A percentile compares a stretch with the other conserved stretches of the same genome.
Conservation (phyloP, 2,329 filamentous ascomycete species). For the Aureobasidium namibiae region DNA sequence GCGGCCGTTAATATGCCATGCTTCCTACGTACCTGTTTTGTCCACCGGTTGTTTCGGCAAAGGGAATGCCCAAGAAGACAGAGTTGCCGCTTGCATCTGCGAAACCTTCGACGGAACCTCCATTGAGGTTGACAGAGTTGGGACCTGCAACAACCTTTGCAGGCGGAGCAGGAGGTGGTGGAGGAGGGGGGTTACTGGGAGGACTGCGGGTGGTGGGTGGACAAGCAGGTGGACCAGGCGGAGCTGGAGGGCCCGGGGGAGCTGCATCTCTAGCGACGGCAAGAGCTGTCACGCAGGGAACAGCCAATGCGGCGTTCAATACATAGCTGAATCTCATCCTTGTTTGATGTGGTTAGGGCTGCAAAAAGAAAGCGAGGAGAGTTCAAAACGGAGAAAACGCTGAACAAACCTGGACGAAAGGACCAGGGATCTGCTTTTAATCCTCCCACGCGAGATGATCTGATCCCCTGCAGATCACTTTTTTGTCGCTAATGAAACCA, state of each 20-base stretch:
- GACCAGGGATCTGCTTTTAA: slow-evolving; percentile 5
- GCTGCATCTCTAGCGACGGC: background rate
- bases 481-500: background rate
- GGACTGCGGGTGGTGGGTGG: background rate
- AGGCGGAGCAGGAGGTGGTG: background rate
- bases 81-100: slow-evolving; percentile 16
- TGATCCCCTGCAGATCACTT: background rate
- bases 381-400: background rate
- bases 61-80: slow-evolving; percentile 34
- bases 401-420: background rate
- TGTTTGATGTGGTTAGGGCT: background rate
- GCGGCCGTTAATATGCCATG: background rate
- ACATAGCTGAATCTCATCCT: slow-evolving; percentile 5
- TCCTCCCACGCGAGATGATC: background rate
- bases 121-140: background rate
- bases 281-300: background rate
- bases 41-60: slow-evolving; percentile 33
- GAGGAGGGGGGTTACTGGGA: too few relatives aligned
- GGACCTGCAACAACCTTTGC: background rate
- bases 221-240: background rate
- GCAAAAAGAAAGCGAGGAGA: background rate
- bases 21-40: slow-evolving; percentile 25
- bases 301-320: slow-evolving; percentile 2
- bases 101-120: slow-evolving; percentile 13
- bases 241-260: background rate